Base-by-base conservation (phyloP, 1,284 basidiomycete species). In the Abortiporus biennis region DNA sequence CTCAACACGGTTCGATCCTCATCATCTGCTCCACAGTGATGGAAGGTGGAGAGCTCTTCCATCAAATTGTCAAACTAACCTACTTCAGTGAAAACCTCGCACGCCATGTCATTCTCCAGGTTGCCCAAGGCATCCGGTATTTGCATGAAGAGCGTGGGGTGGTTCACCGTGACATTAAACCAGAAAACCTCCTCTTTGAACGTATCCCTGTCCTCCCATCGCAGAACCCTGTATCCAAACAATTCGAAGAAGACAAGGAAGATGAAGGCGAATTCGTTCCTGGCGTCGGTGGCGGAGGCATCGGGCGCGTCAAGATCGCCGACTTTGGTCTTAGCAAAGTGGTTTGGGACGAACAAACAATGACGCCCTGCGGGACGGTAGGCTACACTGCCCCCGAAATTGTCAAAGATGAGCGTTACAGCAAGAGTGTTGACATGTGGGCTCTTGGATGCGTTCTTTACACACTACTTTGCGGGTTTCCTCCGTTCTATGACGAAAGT, bases 401-500 rank as follows among this genome's bases (percentile, higher is more conserved):
- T 50, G 96, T 99, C 57, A 98, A 98, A 68, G 96, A 99, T 62
- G 94, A 99, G 69, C 79, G 95, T 20, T 99, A 99, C 63, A 92
- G 86, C 62, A 98, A 97, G 69, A 92, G 87, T 56, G 96, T 99
- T 43, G 96, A 99, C 63, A 99, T 99, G 96, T 99, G 96, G 96
- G 96, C 96, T 2, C 69, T 99, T 30, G 96, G 96, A 22, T 99
- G 96, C 63, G 96, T 99, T 17, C 74, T 99, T 3, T 99, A 99
- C 68, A 99, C 96, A 1, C 71, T 99, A 2, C 78, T 99, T n/a
- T 99, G 96, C 58, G 96, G 95, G 40, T 97, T 97, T 71, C 92
- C 93, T 42, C 91, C 96, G 0, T 99, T 99, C 71, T 99, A 99
- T 65, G 96, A 99, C 54, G 96, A 99, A 66, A 95, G 91, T 57